Evolutionary conservation across 106 monocot species (phyloP).

Genomic region (Dendrobium chrysotoxum): DNA sequence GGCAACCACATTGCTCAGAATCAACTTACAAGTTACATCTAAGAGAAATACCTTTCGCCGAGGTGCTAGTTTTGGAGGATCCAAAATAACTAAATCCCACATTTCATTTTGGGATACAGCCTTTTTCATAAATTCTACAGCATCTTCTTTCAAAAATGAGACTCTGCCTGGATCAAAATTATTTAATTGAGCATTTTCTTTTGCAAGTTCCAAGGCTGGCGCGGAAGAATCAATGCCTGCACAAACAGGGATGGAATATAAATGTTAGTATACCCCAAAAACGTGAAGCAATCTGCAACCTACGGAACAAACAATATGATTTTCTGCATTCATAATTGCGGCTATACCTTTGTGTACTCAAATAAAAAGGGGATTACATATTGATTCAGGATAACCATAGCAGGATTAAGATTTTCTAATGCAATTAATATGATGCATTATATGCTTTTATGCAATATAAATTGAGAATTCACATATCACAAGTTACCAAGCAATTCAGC

Average conservation of each 20-base stretch:
- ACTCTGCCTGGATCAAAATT: constrained; percentile 49
- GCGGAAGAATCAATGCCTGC: constrained; percentile 89
- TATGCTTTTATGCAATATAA: no score
- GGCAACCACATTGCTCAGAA: no score
- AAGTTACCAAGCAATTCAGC: no score
- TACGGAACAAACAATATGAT: neutral
- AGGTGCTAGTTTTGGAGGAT: constrained; percentile 96
- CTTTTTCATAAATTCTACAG: constrained; percentile 74
- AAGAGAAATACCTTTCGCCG: constrained; percentile 50
- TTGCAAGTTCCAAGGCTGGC: constrained; percentile 84
- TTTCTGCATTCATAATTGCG: neutral
- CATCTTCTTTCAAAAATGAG: constrained; percentile 85
- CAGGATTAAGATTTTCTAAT: no score
- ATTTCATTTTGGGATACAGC: constrained; percentile 56
- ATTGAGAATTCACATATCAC: no score
- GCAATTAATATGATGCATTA: no score
- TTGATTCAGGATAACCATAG: no score
- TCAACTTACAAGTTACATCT: no score
- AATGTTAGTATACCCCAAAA: neutral
- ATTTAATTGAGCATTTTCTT: constrained; percentile 75
- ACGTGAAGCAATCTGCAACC: neutral
- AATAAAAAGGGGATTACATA: neutral
- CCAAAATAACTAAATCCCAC: constrained; percentile 90
- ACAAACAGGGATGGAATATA: neutral
- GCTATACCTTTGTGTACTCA: neutral